phyloP scores from a whole-genome alignment of 2,329 filamentous ascomycete genomes.

The Sclerotinia subarctica region DNA sequence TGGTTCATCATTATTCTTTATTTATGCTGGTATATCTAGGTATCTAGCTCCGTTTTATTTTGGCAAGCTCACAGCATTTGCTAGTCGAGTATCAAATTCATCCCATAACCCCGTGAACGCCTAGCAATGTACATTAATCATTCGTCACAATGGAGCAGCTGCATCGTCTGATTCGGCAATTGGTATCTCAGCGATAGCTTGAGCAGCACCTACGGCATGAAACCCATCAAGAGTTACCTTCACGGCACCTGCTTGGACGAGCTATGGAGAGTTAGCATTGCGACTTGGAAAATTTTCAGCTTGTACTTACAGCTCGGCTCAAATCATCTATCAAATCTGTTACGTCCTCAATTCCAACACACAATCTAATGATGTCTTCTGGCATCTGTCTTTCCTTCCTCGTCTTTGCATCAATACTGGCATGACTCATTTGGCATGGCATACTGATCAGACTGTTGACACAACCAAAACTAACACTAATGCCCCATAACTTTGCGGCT shows the following conservation, averaged over 20 bases:
- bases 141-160: constrained; percentile 25
- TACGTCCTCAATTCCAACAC: constrained; percentile 92
- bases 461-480: constrained; percentile 95
- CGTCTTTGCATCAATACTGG: constrained; percentile 95
- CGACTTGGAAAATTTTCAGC: constrained; percentile 15
- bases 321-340: constrained; percentile 92
- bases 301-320: constrained; percentile 73
- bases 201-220: constrained; percentile 49
- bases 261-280: constrained; percentile 45
- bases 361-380: constrained; percentile 92
- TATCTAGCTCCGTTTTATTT: constrained; percentile 9
- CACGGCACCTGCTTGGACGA: constrained; percentile 93
- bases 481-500: constrained; percentile 85
- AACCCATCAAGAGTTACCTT: constrained; percentile 82
- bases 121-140: constrained; percentile 25
- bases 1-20: constrained; percentile 15
- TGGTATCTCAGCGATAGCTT: constrained; percentile 32
- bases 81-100: constrained; percentile 14
- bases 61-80: constrained; percentile 1
- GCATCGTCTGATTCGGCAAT: constrained; percentile 35
- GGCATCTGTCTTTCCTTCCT: constrained; percentile 85
- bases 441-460: constrained; percentile 99
- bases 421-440: constrained; percentile 99
- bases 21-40: constrained; percentile 6
- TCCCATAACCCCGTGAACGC: constrained; percentile 20